Conservation (phyloP, 140 eudicot species). For the Oenanthe javanica region DNA sequence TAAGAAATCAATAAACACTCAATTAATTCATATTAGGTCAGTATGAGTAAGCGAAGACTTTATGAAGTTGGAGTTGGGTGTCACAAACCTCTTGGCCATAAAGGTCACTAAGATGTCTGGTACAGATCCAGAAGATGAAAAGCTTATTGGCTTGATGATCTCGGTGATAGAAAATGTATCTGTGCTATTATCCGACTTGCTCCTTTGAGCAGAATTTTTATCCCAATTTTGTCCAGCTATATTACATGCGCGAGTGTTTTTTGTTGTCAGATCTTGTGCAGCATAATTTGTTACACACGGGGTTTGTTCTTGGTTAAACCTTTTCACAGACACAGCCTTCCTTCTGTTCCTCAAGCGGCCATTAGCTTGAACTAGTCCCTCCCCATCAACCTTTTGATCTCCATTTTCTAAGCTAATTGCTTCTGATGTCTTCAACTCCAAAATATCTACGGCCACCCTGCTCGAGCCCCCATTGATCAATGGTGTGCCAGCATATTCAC, state of each 20-base stretch:
- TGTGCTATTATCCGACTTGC: slow-evolving; percentile 25
- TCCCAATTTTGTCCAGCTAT: slow-evolving; percentile 20
- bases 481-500: slow-evolving; percentile 39
- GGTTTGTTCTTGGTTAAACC: slow-evolving; percentile 49
- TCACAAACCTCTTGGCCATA: slow-evolving; percentile 67
- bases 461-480: slow-evolving; percentile 20
- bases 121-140: slow-evolving; percentile 32
- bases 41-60: background rate
- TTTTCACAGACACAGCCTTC: slow-evolving; percentile 70
- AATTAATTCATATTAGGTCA: background rate
- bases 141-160: slow-evolving; percentile 68
- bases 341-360: slow-evolving; percentile 45
- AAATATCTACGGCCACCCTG: slow-evolving; percentile 16
- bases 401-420: background rate
- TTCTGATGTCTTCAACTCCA: slow-evolving; percentile 19
- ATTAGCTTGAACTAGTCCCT: slow-evolving; percentile 19
- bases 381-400: background rate
- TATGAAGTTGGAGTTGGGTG: background rate
- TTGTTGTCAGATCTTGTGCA: slow-evolving; percentile 17
- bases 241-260: slow-evolving; percentile 12
- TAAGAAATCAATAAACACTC: background rate
- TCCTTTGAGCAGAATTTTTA: slow-evolving; percentile 20
- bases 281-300: slow-evolving; percentile 12
- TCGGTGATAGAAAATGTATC: slow-evolving; percentile 45
- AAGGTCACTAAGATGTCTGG: slow-evolving; percentile 59